Percentiles rank a stretch among this genome's conserved stretches.
Evolutionary conservation across 805 yeast species (phyloP).

Genomic region (Metschnikowia hibisci): DNA sequence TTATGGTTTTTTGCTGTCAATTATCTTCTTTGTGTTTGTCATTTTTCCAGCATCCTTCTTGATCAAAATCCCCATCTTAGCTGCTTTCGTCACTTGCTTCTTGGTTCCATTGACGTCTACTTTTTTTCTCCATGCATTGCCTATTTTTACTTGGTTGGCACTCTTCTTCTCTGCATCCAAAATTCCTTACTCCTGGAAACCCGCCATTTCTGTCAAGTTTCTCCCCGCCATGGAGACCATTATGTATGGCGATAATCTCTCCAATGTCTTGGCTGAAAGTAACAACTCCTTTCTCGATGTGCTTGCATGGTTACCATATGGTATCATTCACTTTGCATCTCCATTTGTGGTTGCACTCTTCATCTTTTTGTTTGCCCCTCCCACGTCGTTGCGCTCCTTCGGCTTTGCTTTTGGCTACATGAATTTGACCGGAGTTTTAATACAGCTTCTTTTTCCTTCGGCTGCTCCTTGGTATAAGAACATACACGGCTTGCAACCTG

Average conservation of each 20-base stretch:
- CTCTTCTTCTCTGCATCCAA: constrained; percentile 74
- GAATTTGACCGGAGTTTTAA: constrained; percentile 81
- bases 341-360: constrained; percentile 83
- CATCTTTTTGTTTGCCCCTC: constrained; percentile 86
- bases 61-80: constrained; percentile 34
- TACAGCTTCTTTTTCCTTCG: constrained; percentile 81
- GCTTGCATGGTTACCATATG: constrained; percentile 95
- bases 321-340: constrained; percentile 81
- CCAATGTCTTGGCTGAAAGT: constrained; percentile 74
- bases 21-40: constrained; percentile 56
- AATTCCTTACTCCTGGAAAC: constrained; percentile 71
- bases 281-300: constrained; percentile 66
- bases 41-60: constrained; percentile 54
- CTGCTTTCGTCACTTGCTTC: constrained; percentile 46
- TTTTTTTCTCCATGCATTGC: constrained; percentile 77
- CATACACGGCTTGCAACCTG: constrained; percentile 80
- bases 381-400: constrained; percentile 74
- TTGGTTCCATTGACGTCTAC: constrained; percentile 75
- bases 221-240: constrained; percentile 91
- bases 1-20: constrained; percentile 47
- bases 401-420: constrained; percentile 94
- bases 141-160: constrained; percentile 81
- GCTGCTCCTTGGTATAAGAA: constrained; percentile 98
- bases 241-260: constrained; percentile 84
- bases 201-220: constrained; percentile 84